Evolutionary conservation across 2,329 filamentous ascomycete genomes (phyloP).

Genomic region (Ophiostoma sp.): DNA sequence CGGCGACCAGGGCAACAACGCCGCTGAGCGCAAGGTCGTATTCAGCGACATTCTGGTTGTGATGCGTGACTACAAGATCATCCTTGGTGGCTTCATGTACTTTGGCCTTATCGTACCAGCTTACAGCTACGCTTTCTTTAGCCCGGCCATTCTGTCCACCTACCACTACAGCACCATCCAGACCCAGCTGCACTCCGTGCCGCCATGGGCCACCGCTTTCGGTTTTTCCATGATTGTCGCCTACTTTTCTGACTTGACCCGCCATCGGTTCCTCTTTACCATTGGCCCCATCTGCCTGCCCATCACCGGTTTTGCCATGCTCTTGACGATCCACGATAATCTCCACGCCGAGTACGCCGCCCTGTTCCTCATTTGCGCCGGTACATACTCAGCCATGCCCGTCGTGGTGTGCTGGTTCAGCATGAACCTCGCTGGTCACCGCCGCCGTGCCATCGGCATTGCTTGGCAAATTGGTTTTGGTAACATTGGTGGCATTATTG

Average conservation of each 20-base stretch:
- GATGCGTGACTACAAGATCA: slow-evolving; percentile 68
- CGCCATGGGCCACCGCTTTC: slow-evolving; percentile 64
- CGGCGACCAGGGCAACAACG: slow-evolving; percentile 63
- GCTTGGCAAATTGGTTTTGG: slow-evolving; percentile 76
- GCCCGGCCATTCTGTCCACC: slow-evolving; percentile 62
- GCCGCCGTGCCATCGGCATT: slow-evolving; percentile 62
- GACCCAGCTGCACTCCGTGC: slow-evolving; percentile 54
- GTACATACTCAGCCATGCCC: slow-evolving; percentile 82
- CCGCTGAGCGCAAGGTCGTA: slow-evolving; percentile 56
- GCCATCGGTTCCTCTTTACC: slow-evolving; percentile 70
- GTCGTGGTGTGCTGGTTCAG: slow-evolving; percentile 79
- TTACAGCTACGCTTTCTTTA: slow-evolving; percentile 73
- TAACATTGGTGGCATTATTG: slow-evolving; percentile 73
- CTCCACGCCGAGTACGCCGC: slow-evolving; percentile 65
- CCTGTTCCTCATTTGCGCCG: slow-evolving; percentile 75
- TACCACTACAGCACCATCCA: slow-evolving; percentile 57
- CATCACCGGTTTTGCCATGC: slow-evolving; percentile 69
- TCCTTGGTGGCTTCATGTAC: slow-evolving; percentile 74
- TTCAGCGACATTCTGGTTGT: slow-evolving; percentile 54
- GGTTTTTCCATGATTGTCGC: slow-evolving; percentile 72
- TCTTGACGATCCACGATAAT: slow-evolving; percentile 66
- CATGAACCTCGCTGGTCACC: slow-evolving; percentile 72
- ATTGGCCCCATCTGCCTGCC: slow-evolving; percentile 62
- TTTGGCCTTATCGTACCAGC: slow-evolving; percentile 72
- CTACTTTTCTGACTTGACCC: slow-evolving; percentile 61